A percentile compares a stretch with the other conserved stretches of the same genome.
These are phyloP conservation scores for Chloranthus sessilifolius DNA, from an alignment of 164 flowering plant species.

Conservation along the genomic window DNA sequence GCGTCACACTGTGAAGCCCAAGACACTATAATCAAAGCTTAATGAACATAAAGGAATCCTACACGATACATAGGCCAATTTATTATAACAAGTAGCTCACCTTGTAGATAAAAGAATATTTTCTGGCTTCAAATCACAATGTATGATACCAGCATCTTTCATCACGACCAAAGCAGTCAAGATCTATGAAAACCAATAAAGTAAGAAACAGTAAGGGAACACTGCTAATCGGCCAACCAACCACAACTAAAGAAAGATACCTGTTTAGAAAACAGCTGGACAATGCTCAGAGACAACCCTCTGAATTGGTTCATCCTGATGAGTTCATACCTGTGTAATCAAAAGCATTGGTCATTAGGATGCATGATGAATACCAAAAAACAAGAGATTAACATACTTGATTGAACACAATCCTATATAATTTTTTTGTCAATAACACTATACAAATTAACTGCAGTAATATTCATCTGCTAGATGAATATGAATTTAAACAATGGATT, in stretches of 20 bases:
- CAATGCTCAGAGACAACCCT: constrained; percentile 82
- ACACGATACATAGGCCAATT: background rate
- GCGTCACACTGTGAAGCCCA: constrained; percentile 56
- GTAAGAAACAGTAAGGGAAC: background rate
- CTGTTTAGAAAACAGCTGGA: constrained; percentile 94
- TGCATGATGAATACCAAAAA: background rate
- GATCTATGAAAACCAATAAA: constrained; percentile 41
- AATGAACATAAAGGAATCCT: constrained; percentile 8
- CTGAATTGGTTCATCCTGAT: constrained; percentile 80
- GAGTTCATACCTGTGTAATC: constrained; percentile 70
- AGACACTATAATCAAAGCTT: constrained; percentile 17
- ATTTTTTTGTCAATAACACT: too few relatives aligned
- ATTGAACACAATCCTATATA: too few relatives aligned
- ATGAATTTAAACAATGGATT: background rate
- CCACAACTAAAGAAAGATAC: constrained; percentile 22
- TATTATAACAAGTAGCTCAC: constrained; percentile 31
- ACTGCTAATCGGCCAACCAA: too few relatives aligned
- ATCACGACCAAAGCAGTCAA: constrained; percentile 73
- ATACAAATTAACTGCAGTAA: background rate
- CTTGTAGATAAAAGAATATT: constrained; percentile 91
- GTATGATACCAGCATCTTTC: constrained; percentile 95
- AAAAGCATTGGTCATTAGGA: constrained; percentile 10
- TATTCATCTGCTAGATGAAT: background rate
- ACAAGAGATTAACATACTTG: too few relatives aligned
- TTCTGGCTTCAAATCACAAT: constrained; percentile 99